Conservation (phyloP, 208 protist genomes). For the Leishmania arabica region DNA sequence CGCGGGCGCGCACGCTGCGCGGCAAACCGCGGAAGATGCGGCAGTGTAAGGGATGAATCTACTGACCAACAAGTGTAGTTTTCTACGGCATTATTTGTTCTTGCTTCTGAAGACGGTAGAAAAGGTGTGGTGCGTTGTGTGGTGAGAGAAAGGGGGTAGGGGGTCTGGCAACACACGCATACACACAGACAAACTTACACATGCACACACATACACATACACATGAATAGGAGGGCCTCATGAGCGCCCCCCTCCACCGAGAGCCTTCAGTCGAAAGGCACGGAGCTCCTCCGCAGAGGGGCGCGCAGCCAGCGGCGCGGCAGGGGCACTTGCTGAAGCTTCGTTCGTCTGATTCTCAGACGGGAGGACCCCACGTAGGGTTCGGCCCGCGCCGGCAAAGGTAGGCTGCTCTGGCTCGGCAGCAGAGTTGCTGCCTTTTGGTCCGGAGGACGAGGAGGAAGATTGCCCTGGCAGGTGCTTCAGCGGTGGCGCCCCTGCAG, state of each 20-base stretch:
- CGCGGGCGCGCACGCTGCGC: background rate
- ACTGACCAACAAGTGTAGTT: background rate
- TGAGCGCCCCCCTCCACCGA: slow-evolving; percentile 4
- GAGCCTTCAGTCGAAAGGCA: slow-evolving; percentile 12
- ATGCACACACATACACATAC: slow-evolving; percentile 9
- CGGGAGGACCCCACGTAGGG: slow-evolving; percentile 17
- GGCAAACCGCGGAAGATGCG: background rate
- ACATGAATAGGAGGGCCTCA: background rate
- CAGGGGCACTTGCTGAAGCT: slow-evolving; percentile 18
- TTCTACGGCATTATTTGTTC: background rate
- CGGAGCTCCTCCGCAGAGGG: slow-evolving; percentile 33
- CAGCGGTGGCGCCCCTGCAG: background rate
- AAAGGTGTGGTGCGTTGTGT: background rate
- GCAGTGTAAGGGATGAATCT: background rate
- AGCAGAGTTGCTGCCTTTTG: background rate
- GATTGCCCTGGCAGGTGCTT: background rate
- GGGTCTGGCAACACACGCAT: slow-evolving; percentile 10
- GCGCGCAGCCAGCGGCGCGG: background rate
- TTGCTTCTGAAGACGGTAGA: background rate
- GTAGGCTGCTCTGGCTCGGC: slow-evolving; percentile 9
- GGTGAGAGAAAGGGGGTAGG: background rate
- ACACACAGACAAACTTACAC: slow-evolving; percentile 15
- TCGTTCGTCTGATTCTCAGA: background rate
- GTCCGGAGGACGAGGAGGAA: background rate
- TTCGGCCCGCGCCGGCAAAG: slow-evolving; percentile 34